phyloP scores from a whole-genome alignment of 1,284 basidiomycete species.

The Erythrobasidium hasegawianum region DNA sequence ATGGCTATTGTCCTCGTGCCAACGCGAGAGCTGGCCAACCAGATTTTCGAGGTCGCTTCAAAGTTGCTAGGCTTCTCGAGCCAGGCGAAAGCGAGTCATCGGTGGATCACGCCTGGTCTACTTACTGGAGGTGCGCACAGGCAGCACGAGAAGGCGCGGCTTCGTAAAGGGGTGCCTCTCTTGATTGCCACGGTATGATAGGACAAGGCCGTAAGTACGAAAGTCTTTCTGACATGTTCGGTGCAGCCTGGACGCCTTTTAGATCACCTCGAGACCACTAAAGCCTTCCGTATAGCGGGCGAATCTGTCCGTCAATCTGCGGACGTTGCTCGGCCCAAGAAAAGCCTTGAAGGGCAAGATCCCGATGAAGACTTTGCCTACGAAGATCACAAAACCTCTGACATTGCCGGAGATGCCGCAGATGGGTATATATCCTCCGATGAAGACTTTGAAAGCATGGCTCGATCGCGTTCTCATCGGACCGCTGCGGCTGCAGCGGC shows the following conservation, averaged over 20 bases:
- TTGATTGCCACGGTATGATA: slow-evolving; percentile 59
- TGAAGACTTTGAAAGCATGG: slow-evolving; percentile 34
- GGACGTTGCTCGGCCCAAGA: slow-evolving; percentile 11
- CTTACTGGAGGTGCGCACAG: slow-evolving; percentile 73
- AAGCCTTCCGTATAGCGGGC: slow-evolving; percentile 45
- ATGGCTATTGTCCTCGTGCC: slow-evolving; percentile 51
- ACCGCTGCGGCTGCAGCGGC: slow-evolving; percentile 23
- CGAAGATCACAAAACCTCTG: slow-evolving; percentile 13
- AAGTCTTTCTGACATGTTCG: neutral
- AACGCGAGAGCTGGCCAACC: slow-evolving; percentile 82
- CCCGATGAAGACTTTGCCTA: slow-evolving; percentile 34
- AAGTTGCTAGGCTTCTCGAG: slow-evolving; percentile 24
- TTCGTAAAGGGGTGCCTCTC: slow-evolving; percentile 69
- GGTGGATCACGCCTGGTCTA: slow-evolving; percentile 74
- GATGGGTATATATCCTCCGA: slow-evolving; percentile 31
- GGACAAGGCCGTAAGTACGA: too few species aligned
- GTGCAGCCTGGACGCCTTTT: slow-evolving; percentile 60
- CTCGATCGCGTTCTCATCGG: slow-evolving; percentile 18
- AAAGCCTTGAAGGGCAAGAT: neutral
- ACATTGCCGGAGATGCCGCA: neutral
- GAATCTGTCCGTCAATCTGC: slow-evolving; percentile 34
- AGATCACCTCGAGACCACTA: slow-evolving; percentile 75
- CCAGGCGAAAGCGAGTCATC: slow-evolving; percentile 17
- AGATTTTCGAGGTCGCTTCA: slow-evolving; percentile 57
- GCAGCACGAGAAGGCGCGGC: slow-evolving; percentile 67